Evolutionary conservation across 208 protist genomes (phyloP), one percentile per base, ranked within the genome.

Genomic region (Novymonas esmeraldas): DNA sequence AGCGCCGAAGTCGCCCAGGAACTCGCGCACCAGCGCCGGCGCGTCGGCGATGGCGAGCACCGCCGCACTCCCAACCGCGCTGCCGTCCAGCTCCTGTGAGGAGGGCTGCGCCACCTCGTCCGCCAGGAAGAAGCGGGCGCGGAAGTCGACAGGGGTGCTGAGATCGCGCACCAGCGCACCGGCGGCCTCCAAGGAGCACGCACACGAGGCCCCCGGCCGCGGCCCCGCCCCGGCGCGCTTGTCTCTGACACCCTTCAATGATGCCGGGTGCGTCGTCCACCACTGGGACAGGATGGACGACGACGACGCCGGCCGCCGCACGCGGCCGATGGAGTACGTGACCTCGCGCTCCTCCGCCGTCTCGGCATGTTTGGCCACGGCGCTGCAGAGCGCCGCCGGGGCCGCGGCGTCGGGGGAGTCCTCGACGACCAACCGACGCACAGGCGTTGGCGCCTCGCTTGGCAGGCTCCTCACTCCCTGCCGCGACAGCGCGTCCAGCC

Each of bases 341-440:
- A 76, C 70, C 31, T 64, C 62, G 4, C 54, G 61, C 33, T 76
- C 62, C 62, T 76, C 70, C 14, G 34, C 38, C 33, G 54, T 76
- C 16, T 76, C 70, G 1, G 28, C 34, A 44, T 76, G 70, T 14
- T 22, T 16, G n/a, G 14, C 13, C 36, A 13, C 20, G 14, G 64
- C 28, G 52, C n/a, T 18, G n/a, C 6, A 11, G 36, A 34, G 16
- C 22, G 26, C 26, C 36, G 41, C 39, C 22, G 56, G 10, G 16
- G 20, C 39, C 20, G n/a, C 6, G 22, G 29, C 29, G 16, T 34
- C 11, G 45, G 13, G 24, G 26, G 33, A 10, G 39, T 20, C 39
- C 33, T 18, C 11, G 10, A 16, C 39, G 18, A 5, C 56, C 24
- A 16, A 24, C 13, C 20, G 38, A 6, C 16, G 38, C 39, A 2